A percentile compares a stretch with the other conserved stretches of the same genome.
phyloP scores from a whole-genome alignment of 306 rosid genomes.

The Quercus aquifolioides region DNA sequence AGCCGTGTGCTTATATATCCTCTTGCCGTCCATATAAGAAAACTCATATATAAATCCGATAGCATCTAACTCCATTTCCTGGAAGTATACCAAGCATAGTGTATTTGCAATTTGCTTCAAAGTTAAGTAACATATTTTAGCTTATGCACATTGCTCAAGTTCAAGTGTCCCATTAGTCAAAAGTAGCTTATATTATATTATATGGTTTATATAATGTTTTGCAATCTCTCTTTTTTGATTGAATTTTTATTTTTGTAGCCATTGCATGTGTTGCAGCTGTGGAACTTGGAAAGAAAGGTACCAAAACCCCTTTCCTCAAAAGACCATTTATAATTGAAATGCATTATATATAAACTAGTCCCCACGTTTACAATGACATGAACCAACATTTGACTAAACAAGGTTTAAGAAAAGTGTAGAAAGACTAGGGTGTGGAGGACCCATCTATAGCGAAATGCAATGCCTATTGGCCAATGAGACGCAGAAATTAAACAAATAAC shows the following conservation, averaged over 20 bases:
- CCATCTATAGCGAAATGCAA: not conserved
- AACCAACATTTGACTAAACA: not conserved
- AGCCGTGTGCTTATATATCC: no score
- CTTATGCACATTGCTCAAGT: not conserved
- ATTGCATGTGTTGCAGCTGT: not conserved
- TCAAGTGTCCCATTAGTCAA: not conserved
- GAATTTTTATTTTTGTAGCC: not conserved
- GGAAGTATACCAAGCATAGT: not conserved
- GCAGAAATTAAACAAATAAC: no score
- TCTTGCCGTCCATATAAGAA: not conserved
- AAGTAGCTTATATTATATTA: not conserved
- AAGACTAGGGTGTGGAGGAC: not conserved
- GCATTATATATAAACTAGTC: not conserved
- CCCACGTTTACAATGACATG: conserved; percentile 5
- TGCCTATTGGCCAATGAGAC: no score
- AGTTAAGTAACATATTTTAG: not conserved
- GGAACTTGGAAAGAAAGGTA: not conserved
- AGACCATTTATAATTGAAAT: no score
- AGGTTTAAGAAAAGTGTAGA: not conserved
- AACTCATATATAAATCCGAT: not conserved
- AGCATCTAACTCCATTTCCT: not conserved
- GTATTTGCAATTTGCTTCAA: not conserved
- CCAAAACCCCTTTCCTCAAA: not conserved
- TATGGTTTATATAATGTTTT: not conserved
- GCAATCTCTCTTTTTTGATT: not conserved